Base-by-base conservation (phyloP, 306 rosid genomes). In the Clitoria ternatea region DNA sequence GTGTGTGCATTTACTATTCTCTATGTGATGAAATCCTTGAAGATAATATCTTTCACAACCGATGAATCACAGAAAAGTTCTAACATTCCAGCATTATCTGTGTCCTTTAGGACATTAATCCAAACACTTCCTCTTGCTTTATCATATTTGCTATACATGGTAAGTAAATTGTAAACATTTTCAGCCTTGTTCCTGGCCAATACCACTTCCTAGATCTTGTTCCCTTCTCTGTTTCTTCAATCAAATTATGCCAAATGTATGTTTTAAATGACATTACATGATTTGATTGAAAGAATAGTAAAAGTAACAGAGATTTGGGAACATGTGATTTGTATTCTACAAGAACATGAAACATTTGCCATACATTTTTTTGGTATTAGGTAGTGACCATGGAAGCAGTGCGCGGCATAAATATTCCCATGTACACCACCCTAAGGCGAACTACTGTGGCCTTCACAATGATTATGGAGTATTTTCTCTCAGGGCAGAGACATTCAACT, bases 381-480 rank as follows among this genome's bases (percentile, higher is more conserved):
- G 43, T 87, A 45, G 85, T 85, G 37, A 81, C 93, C 7, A 90
- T 85, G 93, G 96, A 83, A 82, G 80, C 96, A 37, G 96, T 87
- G n/a, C 86, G 91, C 0, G 84, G 81, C 72, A 80, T 87, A 66
- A 90, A 75, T 59, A 78, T 90, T 71, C 96, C 96, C 0, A 90
- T 87, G 91, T 87, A 90, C 64, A 85, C 93, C 29, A 85, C 92
- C 27, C 96, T 90, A 5, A 80, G 96, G 73, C 80, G 93, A 70
- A 87, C 93, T 5, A 82, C 78, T 0, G 81, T 90, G 49, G 93
- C 86, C 48, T 87, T 87, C 69, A 87, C 96, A 10, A 81, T 87
- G 96, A 20, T 83, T 11, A 74, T 80, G 73, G 93, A 90, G 81
- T 82, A 85, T 73, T n/a, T 87, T 70, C 42, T 87, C 23, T 80